Evolutionary conservation across 1,139 yeast genomes (phyloP), one percentile per base, ranked within the genome.

Genomic region (Lodderomyces metapsilosis): DNA sequence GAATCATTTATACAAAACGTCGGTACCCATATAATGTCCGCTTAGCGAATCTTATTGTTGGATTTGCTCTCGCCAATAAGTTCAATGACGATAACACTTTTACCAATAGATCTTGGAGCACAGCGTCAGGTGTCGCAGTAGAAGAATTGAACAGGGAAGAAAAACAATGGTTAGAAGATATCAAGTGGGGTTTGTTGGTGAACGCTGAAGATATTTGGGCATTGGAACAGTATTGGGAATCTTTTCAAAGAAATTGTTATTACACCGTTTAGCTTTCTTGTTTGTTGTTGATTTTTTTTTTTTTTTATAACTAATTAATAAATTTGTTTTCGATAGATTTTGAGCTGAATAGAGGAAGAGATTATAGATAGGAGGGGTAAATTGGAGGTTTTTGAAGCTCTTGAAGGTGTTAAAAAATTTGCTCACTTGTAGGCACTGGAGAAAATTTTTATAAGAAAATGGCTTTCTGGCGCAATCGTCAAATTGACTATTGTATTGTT

Each of bases 51-150:
- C 16, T 25, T 25, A 82, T 85, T 37, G 75, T 85, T 23, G 76
- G 95, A 1, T 73, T 92, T 37, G 78, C 92, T 32, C 71, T 92
- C 49, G 95, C 97, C 36, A 92, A 92, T 68, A 92, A 92, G 65
- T 88, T 89, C 61, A 89, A 91, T 59, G 98, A 92, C 62, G 98
- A 92, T 67, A 89, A 91, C 65, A 92, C 98, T 20, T 92, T 92
- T 58, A 89, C 96, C 47, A 92, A 91, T 66, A 82, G 82, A 57
- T 88, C 96, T 8, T 92, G 98, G 98, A 78, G 89, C 37, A 92
- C 89, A 43, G 98, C 97, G 17, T 87, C 97, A 11, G 95, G 95
- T 20, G 74, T 92, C 49, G 67, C 78, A 12, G 72, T 88, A 41
- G 55, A 56, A 3, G 66, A 74, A 31, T 71, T 92, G 47, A 88